phyloP scores from a whole-genome alignment of 768 basidiomycete species.

The Rossbeevera mucosa region DNA sequence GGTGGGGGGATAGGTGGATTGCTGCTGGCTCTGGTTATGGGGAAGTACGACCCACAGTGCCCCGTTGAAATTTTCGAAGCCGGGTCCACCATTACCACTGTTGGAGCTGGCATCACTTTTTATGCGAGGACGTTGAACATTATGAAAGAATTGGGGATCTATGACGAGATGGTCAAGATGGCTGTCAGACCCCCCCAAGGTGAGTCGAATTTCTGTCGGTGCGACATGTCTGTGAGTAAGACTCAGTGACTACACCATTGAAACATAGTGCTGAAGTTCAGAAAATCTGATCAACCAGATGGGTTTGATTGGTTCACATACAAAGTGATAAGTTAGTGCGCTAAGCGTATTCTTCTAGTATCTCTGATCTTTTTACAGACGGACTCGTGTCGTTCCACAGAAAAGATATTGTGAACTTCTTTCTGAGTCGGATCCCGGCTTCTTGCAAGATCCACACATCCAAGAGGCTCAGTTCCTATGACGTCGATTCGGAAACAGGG shows the following conservation, averaged over 20 bases:
- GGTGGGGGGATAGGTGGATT: conserved; percentile 39
- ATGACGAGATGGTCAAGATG: conserved; percentile 27
- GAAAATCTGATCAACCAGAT: conserved; percentile 33
- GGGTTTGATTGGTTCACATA: conserved; percentile 28
- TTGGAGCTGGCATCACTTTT: conserved; percentile 45
- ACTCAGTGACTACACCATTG: neutral
- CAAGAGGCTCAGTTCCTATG: conserved; percentile 32
- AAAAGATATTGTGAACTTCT: conserved; percentile 34
- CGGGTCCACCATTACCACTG: conserved; percentile 34
- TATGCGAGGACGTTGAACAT: conserved; percentile 45
- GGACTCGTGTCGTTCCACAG: conserved; percentile 33
- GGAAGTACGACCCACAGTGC: conserved; percentile 17
- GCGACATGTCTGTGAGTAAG: too few species aligned
- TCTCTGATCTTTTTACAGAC: conserved; percentile 15
- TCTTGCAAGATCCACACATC: conserved; percentile 32
- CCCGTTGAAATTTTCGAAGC: conserved; percentile 41
- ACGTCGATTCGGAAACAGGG: conserved; percentile 14
- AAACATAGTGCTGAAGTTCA: conserved; percentile 21
- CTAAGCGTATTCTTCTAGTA: neutral
- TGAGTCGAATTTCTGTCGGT: conserved; percentile 1
- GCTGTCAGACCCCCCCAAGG: conserved; percentile 14
- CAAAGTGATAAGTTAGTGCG: conserved; percentile 13
- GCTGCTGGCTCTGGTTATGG: conserved; percentile 29
- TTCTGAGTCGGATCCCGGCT: conserved; percentile 29
- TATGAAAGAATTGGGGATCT: conserved; percentile 36